Base-by-base conservation (phyloP, 768 basidiomycete genomes). In the Calocybe gangraenosa region DNA sequence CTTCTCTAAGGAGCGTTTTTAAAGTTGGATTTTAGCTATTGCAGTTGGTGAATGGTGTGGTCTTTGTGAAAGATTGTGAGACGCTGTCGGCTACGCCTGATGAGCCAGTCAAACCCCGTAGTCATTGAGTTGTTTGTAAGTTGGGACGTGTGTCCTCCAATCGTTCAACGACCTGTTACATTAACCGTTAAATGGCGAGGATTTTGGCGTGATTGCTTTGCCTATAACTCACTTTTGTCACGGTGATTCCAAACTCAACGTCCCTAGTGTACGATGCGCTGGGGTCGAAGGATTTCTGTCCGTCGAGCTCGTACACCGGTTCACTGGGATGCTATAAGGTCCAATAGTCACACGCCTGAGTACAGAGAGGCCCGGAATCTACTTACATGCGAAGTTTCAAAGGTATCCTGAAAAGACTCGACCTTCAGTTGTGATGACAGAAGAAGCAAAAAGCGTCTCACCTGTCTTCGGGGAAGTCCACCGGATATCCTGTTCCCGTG, bases 401-500 rank as follows among this genome's bases (percentile, higher is more conserved):
- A 54, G 22, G 48, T 44, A 13, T 54, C 53, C n/a, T n/a, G n/a
- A n/a, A n/a, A n/a, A n/a, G n/a, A n/a, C n/a, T n/a, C n/a, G n/a
- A n/a, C n/a, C 25, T 6, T 28, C 11, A 28, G 25, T 28, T 11
- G 25, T 28, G 25, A n/a, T 11, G 25, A 6, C 25, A 28, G 25
- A 28, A 6, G 25, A 28, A 28, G 34, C 13, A 35, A 21, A 30
- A 25, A 39, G n/a, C 43, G 18, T 11, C 28, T 50, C 30, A 51
- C 58, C 45, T 28, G 53, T 48, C 48, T 48, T 23, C 47, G 38
- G 40, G 32, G 45, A 23, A 31, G 37, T n/a, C 42, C 54, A 17
- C 56, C 55, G 8, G 63, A 65, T 9, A 50, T 47, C 18, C 57
- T 53, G 2, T 59, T 50, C 4, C 57, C 54, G 21, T 52, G 48